These are phyloP conservation scores for Amyloporia xantha DNA, from an alignment of 768 basidiomycete species.

Conservation along the genomic window DNA sequence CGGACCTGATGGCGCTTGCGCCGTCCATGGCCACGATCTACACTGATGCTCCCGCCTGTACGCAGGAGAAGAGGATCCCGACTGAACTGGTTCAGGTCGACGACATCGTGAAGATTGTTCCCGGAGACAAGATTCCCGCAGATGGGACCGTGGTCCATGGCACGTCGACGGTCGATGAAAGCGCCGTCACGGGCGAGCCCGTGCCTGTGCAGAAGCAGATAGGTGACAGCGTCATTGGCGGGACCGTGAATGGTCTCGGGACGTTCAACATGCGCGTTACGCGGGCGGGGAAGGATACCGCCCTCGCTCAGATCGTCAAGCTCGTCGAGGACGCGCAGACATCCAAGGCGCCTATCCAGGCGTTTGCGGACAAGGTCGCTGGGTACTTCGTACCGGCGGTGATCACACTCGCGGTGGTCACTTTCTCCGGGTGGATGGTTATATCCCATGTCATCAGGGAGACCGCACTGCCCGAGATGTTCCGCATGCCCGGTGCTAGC, in stretches of 20 bases:
- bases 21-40: constrained; percentile 97
- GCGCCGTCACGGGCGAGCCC: constrained; percentile 94
- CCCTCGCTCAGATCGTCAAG: constrained; percentile 91
- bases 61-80: constrained; percentile 82
- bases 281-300: constrained; percentile 93
- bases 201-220: constrained; percentile 78
- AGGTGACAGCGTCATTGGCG: constrained; percentile 88
- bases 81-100: constrained; percentile 94
- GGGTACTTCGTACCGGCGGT: constrained; percentile 94
- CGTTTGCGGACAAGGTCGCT: constrained; percentile 90
- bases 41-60: constrained; percentile 74
- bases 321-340: constrained; percentile 98
- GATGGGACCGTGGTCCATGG: constrained; percentile 89
- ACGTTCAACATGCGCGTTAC: constrained; percentile 96
- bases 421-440: constrained; percentile 80
- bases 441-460: constrained; percentile 54
- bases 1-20: constrained; percentile 91
- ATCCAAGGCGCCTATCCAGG: constrained; percentile 95
- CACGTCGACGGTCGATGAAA: constrained; percentile 87
- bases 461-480: constrained; percentile 70
- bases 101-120: constrained; percentile 88
- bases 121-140: constrained; percentile 94
- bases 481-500: constrained; percentile 75
- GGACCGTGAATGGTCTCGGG: constrained; percentile 95
- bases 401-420: constrained; percentile 71